Evolutionary conservation across 2,329 filamentous ascomycete species (phyloP), one percentile per base, ranked within the genome.

Genomic region (Fusarium goolgardi): DNA sequence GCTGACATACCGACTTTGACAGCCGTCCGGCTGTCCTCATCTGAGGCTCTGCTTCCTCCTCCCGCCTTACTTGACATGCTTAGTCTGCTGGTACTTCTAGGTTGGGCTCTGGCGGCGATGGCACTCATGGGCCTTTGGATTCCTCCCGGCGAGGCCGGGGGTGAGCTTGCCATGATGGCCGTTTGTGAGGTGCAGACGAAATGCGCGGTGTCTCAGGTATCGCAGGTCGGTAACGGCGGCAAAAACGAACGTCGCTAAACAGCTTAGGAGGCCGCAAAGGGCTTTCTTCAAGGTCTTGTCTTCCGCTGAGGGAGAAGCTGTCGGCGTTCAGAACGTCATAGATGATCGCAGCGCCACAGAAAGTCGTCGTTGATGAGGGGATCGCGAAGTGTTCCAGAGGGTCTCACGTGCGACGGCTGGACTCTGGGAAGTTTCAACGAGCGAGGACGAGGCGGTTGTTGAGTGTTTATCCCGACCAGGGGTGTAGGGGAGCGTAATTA

Each of bases 1-100:
- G 43, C 58, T 65, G 71, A 91, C 94, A 74, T 87, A 97, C 94
- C 94, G 78, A 97, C 94, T 95, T 93, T 96, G 81, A 97, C 94
- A 27, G 94, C 92, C 9, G 94, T 97, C 78, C 92, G 94, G 67
- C 86, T 86, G 78, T 97, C 94, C 73, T 97, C 94, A 75, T 97
- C 94, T 1, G 94, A 97, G 25, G 91, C 90, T 76, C 93, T 88
- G 81, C 93, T 97, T 67, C 89, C 91, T 53, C 85, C 89, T 75
- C 88, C 89, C 53, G 88, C 90, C 79, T 91, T 95, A 81, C 91
- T 92, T 74, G 86, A 90, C 83, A 91, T 91, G 82, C 93, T 97
- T 85, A 97, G 84, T 72, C 94, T 91, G 81, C 93, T 97, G 72
- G 85, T 92, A 77, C 92, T 96, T 78, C 93, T 80, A 23, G 84